phyloP scores from a whole-genome alignment of 208 protist species.

The Zelonia costaricensis region DNA sequence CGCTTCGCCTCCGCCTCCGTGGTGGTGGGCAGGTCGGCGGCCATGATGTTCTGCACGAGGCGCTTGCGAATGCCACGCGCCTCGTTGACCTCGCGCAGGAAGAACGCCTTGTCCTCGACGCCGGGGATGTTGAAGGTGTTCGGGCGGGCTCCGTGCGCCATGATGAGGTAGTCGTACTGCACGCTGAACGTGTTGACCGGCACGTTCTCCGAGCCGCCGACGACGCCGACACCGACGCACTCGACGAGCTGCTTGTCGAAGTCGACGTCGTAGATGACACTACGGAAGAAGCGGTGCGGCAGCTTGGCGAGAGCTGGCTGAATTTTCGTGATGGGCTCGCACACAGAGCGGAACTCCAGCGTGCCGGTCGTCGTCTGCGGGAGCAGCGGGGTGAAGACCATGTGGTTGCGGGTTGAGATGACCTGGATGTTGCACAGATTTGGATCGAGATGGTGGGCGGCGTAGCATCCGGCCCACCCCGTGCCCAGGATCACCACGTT shows the following conservation, averaged over 20 bases:
- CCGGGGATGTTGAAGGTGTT: slow-evolving; percentile 94
- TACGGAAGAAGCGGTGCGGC: slow-evolving; percentile 77
- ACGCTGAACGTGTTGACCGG: slow-evolving; percentile 80
- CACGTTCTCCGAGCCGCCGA: slow-evolving; percentile 61
- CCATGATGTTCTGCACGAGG: slow-evolving; percentile 93
- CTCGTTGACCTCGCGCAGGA: slow-evolving; percentile 90
- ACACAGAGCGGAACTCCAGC: slow-evolving; percentile 89
- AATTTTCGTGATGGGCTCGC: slow-evolving; percentile 87
- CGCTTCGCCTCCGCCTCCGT: slow-evolving; percentile 70
- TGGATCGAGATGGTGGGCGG: slow-evolving; percentile 72
- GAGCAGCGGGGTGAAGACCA: slow-evolving; percentile 96
- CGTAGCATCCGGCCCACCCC: slow-evolving; percentile 90
- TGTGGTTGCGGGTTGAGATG: slow-evolving; percentile 91
- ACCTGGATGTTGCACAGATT: slow-evolving; percentile 85
- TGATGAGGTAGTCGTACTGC: slow-evolving; percentile 91
- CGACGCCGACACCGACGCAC: slow-evolving; percentile 75
- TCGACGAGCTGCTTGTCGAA: slow-evolving; percentile 72
- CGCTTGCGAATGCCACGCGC: slow-evolving; percentile 88
- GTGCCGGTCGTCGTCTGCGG: slow-evolving; percentile 91
- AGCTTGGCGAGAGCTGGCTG: slow-evolving; percentile 80
- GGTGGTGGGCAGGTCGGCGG: slow-evolving; percentile 83
- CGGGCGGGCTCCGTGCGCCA: slow-evolving; percentile 85
- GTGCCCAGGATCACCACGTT: slow-evolving; percentile 90
- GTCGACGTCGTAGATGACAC: slow-evolving; percentile 80
- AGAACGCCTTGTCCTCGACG: slow-evolving; percentile 87